Evolutionary conservation across 2,329 filamentous ascomycete genomes (phyloP).

Genomic region (Botrytis fragariae): DNA sequence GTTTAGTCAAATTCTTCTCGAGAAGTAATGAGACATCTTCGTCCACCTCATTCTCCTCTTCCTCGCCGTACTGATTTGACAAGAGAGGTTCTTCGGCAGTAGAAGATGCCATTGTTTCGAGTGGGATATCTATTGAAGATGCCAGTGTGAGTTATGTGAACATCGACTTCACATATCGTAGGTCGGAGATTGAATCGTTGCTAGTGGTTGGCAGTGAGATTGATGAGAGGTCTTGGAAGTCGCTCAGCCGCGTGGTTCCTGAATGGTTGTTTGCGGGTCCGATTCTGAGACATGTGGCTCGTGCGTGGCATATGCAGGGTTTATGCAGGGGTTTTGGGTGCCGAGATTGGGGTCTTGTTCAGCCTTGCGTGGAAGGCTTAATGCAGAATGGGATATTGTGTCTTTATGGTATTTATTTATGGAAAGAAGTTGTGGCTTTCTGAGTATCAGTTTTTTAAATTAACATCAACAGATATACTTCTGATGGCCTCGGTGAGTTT

Average conservation of each 20-base stretch:
- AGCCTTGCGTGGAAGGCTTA: conserved; percentile 1
- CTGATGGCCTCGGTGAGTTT: neutral
- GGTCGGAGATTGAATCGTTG: neutral
- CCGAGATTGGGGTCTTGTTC: neutral
- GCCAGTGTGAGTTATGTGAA: neutral
- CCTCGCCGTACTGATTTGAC: neutral
- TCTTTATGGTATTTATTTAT: neutral
- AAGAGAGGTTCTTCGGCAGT: conserved; percentile 17
- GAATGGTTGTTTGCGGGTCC: neutral
- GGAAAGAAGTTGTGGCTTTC: neutral
- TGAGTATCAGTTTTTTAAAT: neutral
- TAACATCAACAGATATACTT: neutral
- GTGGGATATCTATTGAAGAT: neutral
- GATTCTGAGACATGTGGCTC: neutral
- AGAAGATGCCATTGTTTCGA: conserved; percentile 16
- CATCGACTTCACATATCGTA: conserved; percentile 1
- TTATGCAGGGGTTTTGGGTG: neutral
- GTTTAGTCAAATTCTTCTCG: conserved; percentile 35
- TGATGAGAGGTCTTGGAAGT: neutral
- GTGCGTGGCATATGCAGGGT: neutral
- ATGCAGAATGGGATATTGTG: neutral
- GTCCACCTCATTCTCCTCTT: conserved; percentile 25
- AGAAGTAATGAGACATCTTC: conserved; percentile 31
- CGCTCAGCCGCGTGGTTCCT: conserved; percentile 3
- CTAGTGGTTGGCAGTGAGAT: neutral